phyloP scores from a whole-genome alignment of 2,329 filamentous ascomycete genomes.

The Sporothrix sp. region DNA sequence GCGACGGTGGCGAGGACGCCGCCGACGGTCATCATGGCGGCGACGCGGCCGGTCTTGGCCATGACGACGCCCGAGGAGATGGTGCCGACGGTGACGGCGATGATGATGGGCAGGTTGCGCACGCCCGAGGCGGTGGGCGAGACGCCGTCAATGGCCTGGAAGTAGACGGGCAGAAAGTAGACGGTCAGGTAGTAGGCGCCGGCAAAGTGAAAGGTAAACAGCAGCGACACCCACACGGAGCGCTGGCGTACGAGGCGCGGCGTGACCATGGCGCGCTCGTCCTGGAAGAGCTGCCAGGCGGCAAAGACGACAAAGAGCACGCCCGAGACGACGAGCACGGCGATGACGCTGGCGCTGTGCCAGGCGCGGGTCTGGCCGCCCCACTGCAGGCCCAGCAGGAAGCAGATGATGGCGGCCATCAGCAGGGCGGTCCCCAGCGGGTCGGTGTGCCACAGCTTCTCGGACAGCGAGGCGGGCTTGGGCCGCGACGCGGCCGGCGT shows the following conservation, averaged over 20 bases:
- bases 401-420: constrained; percentile 30
- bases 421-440: constrained; percentile 29
- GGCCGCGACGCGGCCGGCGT: constrained; percentile 27
- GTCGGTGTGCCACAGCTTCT: constrained; percentile 36
- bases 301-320: background rate
- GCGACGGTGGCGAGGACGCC: constrained; percentile 27
- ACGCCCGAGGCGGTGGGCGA: constrained; percentile 30
- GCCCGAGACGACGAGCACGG: background rate
- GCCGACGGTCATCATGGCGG: constrained; percentile 27
- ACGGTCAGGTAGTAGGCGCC: constrained; percentile 35
- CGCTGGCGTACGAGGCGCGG: constrained; percentile 34
- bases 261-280: constrained; percentile 41
- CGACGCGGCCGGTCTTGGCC: constrained; percentile 23
- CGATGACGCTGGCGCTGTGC: constrained; percentile 22
- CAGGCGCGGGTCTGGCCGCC: constrained; percentile 33
- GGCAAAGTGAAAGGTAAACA: constrained; percentile 34
- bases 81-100: constrained; percentile 28
- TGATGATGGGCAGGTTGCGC: constrained; percentile 32
- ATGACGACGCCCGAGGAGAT: constrained; percentile 27
- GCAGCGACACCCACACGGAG: constrained; percentile 33
- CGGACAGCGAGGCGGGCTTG: constrained; percentile 21
- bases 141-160: constrained; percentile 18
- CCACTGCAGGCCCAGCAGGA: constrained; percentile 34
- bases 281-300: constrained; percentile 22
- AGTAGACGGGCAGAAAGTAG: constrained; percentile 9